phyloP scores from a whole-genome alignment of 495 filamentous ascomycete species.

The Penicillium goetzii region DNA sequence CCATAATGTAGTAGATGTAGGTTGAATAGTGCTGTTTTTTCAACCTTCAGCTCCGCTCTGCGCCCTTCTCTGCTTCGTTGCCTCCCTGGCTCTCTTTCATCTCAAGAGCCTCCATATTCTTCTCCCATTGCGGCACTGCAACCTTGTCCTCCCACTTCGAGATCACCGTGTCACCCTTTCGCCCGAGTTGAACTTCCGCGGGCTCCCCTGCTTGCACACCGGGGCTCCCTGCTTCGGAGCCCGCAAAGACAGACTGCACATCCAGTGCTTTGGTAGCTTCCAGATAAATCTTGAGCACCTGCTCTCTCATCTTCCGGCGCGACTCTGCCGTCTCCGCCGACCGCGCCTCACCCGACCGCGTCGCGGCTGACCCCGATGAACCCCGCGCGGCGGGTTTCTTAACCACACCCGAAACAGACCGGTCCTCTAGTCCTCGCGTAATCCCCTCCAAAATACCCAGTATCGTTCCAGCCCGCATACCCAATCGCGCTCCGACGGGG shows the following conservation, averaged over 20 bases:
- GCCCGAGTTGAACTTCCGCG: constrained; percentile 31
- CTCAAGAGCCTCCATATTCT: constrained; percentile 50
- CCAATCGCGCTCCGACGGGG: constrained; percentile 74
- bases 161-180: constrained; percentile 45
- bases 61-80: constrained; percentile 16
- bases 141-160: constrained; percentile 56
- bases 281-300: constrained; percentile 47
- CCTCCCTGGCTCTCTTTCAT: constrained; percentile 32
- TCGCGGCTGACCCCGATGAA: constrained; percentile 4
- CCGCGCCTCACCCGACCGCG: constrained; percentile 13
- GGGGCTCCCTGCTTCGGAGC: constrained; percentile 37
- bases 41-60: constrained; percentile 25
- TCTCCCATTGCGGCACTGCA: constrained; percentile 45
- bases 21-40: background rate
- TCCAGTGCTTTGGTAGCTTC: constrained; percentile 63
- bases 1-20: background rate
- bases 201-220: constrained; percentile 37
- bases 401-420: constrained; percentile 30
- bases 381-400: constrained; percentile 34
- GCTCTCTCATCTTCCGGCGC: constrained; percentile 33
- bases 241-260: constrained; percentile 64
- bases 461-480: constrained; percentile 68
- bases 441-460: constrained; percentile 75
- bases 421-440: constrained; percentile 40
- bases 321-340: constrained; percentile 26